These are phyloP conservation scores for Batkoa obscura DNA, from an alignment of 371 early-diverging fungal genomes.

Conservation along the genomic window DNA sequence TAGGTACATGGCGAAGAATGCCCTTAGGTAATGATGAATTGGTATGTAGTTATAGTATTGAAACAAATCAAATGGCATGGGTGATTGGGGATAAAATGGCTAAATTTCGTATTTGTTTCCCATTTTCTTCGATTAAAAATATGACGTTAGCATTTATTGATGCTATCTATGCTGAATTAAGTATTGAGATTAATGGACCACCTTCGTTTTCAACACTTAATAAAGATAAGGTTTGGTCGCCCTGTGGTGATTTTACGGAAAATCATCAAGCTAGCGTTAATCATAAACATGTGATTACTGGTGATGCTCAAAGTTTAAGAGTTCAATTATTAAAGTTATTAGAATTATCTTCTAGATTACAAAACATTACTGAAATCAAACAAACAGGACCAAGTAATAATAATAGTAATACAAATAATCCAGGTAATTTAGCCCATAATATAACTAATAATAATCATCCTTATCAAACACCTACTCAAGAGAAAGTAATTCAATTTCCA, in stretches of 20 bases:
- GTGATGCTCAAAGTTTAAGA: neutral
- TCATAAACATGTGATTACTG: neutral
- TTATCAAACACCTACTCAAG: neutral
- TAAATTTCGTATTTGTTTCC: constrained; percentile 2
- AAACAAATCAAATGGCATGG: neutral
- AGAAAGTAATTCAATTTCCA: neutral
- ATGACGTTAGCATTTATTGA: neutral
- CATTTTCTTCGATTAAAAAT: neutral
- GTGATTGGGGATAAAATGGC: neutral
- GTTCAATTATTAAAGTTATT: neutral
- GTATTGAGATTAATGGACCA: neutral
- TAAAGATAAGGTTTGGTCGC: neutral
- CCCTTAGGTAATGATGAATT: constrained; percentile 32
- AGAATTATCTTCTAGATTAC: neutral
- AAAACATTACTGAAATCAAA: neutral
- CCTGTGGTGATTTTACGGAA: constrained; percentile 3
- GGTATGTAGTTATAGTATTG: constrained; percentile 14
- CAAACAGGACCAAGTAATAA: neutral
- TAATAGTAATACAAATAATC: neutral
- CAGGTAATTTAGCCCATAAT: neutral
- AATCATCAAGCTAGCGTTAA: neutral
- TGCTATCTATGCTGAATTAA: neutral
- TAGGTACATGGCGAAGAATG: constrained; percentile 60
- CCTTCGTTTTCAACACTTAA: neutral
- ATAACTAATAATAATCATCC: too few relatives aligned